Base-by-base conservation (phyloP, 2,329 filamentous ascomycete genomes). In the Sclerotinia borealis region DNA sequence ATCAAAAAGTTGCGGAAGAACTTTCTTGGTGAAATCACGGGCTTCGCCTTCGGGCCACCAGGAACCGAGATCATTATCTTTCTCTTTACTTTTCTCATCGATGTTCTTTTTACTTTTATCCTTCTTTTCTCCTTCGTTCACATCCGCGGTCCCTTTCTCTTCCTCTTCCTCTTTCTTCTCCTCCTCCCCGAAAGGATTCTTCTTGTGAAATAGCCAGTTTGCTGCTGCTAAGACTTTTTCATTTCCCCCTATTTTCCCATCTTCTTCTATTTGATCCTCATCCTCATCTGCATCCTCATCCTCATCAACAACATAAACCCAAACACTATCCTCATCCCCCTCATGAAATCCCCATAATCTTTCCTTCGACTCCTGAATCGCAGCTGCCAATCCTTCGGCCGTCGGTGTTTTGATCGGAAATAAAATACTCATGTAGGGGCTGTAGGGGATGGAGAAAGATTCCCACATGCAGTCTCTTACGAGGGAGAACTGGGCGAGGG, bases 21-120 rank as follows among this genome's bases (percentile, higher is more conserved):
- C 15, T 8, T 1, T 17, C 8, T 25, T 29, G 2, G 34, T 25
- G 15, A 59, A 59, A 1, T 49, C 43, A 3, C 56, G 56, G 19
- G 27, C 56, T 36, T 59, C 56, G 13, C 56, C 29, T 48, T 59
- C 56, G n/a, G 56, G 56, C 15, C 29, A 48, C 56, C 15, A 59
- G 27, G n/a, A 37, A 6, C 15, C 1, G 36, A 25, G 13, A 4
- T 34, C 27, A 11, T 39, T 19, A 25, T 52, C 50, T 11, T 3
- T 2, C 31, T 52, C 22, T 25, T 36, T n/a, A 10, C 5, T 10
- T n/a, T 13, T 3, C 19, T 45, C 41, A 3, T 6, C 17, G 6
- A 39, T 8, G 0, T 4, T 34, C 29, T 8, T 10, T 8, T 22
- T 3, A 34, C 3, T 1, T 11, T 50, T 15, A 34, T 50, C n/a